These are phyloP conservation scores for Mycena alexandri DNA, from an alignment of 768 basidiomycete species.

Conservation along the genomic window DNA sequence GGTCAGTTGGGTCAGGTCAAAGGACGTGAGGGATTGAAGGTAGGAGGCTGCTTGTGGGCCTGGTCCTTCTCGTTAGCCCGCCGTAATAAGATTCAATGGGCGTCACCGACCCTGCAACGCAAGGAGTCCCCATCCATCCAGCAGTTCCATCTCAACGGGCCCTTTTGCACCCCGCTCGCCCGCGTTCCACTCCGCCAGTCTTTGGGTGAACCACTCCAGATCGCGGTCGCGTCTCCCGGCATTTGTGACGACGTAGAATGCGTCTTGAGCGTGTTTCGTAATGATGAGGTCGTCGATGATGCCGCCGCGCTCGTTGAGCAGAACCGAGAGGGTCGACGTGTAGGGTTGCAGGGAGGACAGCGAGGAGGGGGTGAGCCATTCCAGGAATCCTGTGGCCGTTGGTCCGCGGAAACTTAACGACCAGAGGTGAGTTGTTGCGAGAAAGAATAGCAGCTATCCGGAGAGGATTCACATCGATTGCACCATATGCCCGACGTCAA, in stretches of 20 bases:
- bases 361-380: slow-evolving; percentile 91
- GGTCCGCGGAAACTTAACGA: slow-evolving; percentile 80
- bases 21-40: slow-evolving; percentile 81
- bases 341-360: slow-evolving; percentile 76
- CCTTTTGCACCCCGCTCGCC: slow-evolving; percentile 64
- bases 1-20: slow-evolving; percentile 78
- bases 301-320: slow-evolving; percentile 90
- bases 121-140: slow-evolving; percentile 89
- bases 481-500: slow-evolving; percentile 99
- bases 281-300: slow-evolving; percentile 97
- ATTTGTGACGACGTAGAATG: slow-evolving; percentile 97
- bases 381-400: slow-evolving; percentile 83
- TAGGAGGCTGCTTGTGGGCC: slow-evolving; percentile 87
- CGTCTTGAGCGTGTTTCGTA: slow-evolving; percentile 82
- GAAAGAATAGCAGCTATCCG: not conserved
- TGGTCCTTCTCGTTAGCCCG: slow-evolving; percentile 42
- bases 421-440: not conserved
- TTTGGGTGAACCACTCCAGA: slow-evolving; percentile 78
- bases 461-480: slow-evolving; percentile 78
- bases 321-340: slow-evolving; percentile 86
- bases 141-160: slow-evolving; percentile 81
- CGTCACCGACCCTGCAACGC: slow-evolving; percentile 83
- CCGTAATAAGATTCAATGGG: not conserved
- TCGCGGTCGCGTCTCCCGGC: slow-evolving; percentile 89
- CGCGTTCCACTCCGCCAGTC: slow-evolving; percentile 84